Evolutionary conservation across 352 stramenopile genomes (phyloP), one percentile per base, ranked within the genome.

Genomic region (Globisporangium canariense): DNA sequence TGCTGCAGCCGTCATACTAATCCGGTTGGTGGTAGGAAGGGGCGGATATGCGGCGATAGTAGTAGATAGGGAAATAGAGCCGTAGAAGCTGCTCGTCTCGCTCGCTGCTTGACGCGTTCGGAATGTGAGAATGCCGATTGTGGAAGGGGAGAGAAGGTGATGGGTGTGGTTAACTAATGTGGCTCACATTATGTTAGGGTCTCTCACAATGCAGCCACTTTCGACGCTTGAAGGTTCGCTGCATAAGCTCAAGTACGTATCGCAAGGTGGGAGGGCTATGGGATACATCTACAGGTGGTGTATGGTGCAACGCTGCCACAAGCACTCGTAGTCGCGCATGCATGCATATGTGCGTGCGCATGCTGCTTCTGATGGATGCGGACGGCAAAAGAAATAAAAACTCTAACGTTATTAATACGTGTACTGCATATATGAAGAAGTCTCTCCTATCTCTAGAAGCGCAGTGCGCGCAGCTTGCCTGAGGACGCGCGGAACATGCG

Each of bases 401-500:
- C 41, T 47, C 41, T 47, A 47, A 18, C 13, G 16, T 10, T 16
- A 45, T 45, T 45, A 45, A n/a, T 59, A 43, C 28, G 30, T 58
- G n/a, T 6, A 47, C 6, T 59, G 7, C 36, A 4, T 60, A 1
- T 36, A 36, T 36, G 32, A 36, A 36, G 32, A 22, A 38, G 13
- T 41, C 11, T 62, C 11, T 62, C 6, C 54, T 14, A 30, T 6
- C 36, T 69, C 56, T 83, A 86, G 28, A 83, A 61, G 8, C 78
- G 68, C 20, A 90, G 74, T 47, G 70, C 45, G 11, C 81, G 76
- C 32, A 79, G 68, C 56, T 94, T 94, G 60, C 86, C 86, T 1
- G 84, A 94, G 4, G 86, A 83, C 13, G 86, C 82, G 30, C 86
- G 86, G 67, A 89, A 94, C 80, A 94, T 89, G 36, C 86, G 79